These are phyloP conservation scores for Penicillium longicatenatum DNA, from an alignment of 495 filamentous ascomycete genomes.

Conservation along the genomic window DNA sequence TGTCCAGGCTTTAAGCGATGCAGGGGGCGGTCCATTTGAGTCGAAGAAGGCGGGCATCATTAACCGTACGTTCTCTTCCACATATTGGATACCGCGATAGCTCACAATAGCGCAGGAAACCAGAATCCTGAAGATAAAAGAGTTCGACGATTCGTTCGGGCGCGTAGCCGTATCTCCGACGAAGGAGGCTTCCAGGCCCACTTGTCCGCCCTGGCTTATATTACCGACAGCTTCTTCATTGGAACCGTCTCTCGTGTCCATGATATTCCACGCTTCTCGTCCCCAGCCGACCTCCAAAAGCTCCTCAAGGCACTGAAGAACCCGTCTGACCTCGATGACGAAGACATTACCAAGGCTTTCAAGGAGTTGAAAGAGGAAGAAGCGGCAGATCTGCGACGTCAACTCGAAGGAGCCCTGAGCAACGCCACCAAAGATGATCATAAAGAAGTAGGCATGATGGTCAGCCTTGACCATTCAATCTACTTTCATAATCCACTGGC, in stretches of 20 bases:
- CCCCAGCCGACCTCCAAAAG: slow-evolving; percentile 37
- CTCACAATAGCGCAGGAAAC: slow-evolving; percentile 27
- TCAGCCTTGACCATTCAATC: slow-evolving; percentile 89
- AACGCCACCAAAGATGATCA: slow-evolving; percentile 25
- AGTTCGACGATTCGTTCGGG: slow-evolving; percentile 76
- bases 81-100: neutral
- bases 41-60: slow-evolving; percentile 42
- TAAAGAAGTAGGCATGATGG: slow-evolving; percentile 85
- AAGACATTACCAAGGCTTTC: slow-evolving; percentile 42
- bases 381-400: slow-evolving; percentile 39
- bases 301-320: slow-evolving; percentile 47
- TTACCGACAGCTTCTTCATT: slow-evolving; percentile 90
- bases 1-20: slow-evolving; percentile 29
- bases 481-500: slow-evolving; percentile 87
- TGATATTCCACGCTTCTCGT: slow-evolving; percentile 64
- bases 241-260: slow-evolving; percentile 82
- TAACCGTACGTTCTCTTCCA: slow-evolving; percentile 38
- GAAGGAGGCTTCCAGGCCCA: slow-evolving; percentile 78
- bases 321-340: slow-evolving; percentile 47
- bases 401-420: slow-evolving; percentile 38
- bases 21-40: slow-evolving; percentile 45
- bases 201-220: slow-evolving; percentile 85
- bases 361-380: slow-evolving; percentile 49
- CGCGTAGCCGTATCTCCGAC: slow-evolving; percentile 69
- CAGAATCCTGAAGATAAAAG: slow-evolving; percentile 63